Conservation (phyloP, 768 basidiomycete species). For the Flagelloscypha sp. region DNA sequence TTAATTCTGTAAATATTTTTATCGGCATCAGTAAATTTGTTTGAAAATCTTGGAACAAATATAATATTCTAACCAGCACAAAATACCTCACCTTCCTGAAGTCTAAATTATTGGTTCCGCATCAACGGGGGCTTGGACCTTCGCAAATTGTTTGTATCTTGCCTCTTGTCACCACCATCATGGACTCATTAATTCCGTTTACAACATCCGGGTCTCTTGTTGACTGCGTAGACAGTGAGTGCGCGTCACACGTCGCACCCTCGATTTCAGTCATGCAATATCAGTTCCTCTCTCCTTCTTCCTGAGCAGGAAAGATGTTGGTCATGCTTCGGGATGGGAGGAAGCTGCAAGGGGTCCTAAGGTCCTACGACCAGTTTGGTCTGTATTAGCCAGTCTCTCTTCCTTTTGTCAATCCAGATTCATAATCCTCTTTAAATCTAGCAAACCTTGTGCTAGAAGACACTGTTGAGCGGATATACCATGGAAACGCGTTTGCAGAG, state of each 20-base stretch:
- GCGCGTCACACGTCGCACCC: constrained; percentile 46
- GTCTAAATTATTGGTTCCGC: too few relatives aligned
- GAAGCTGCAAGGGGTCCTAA: constrained; percentile 91
- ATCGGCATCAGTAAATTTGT: too few relatives aligned
- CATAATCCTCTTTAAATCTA: constrained; percentile 31
- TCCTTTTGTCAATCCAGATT: neutral
- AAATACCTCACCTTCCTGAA: too few relatives aligned
- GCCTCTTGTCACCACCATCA: constrained; percentile 25
- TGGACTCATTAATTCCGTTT: constrained; percentile 97
- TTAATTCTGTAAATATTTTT: too few relatives aligned
- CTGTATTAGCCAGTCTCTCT: constrained; percentile 18
- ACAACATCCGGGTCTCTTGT: constrained; percentile 98
- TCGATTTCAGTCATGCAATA: constrained; percentile 40
- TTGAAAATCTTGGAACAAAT: too few relatives aligned
- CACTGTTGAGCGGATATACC: constrained; percentile 91
- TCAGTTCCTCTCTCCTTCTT: constrained; percentile 23
- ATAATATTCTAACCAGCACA: too few relatives aligned
- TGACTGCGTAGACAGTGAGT: constrained; percentile 99
- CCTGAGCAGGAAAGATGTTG: constrained; percentile 86
- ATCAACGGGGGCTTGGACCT: too few relatives aligned
- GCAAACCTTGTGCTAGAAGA: constrained; percentile 97
- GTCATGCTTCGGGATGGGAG: constrained; percentile 94
- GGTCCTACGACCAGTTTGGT: constrained; percentile 99
- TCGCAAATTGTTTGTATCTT: too few relatives aligned
- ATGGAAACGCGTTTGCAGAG: constrained; percentile 82